phyloP scores from a whole-genome alignment of 1,139 yeast genomes.

The Yamadazyma spencermartinsiae region DNA sequence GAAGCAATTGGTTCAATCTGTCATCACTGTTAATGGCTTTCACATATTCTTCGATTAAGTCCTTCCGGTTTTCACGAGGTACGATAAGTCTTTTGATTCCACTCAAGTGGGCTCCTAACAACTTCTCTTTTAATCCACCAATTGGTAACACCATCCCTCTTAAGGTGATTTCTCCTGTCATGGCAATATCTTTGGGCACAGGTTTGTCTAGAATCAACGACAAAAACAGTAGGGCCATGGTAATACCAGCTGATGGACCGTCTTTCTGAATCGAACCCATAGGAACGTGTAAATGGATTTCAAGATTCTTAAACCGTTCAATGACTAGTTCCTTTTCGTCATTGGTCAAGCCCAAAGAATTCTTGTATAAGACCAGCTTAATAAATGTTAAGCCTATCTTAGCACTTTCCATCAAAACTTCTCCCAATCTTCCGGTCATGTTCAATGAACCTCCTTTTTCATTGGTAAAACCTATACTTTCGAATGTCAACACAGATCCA shows the following conservation, averaged over 20 bases:
- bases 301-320: conserved; percentile 51
- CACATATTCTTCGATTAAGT: conserved; percentile 61
- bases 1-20: conserved; percentile 34
- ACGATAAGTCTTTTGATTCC: conserved; percentile 59
- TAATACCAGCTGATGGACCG: conserved; percentile 93
- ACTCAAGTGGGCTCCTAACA: conserved; percentile 80
- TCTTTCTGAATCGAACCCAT: conserved; percentile 87
- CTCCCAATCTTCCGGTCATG: conserved; percentile 84
- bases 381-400: conserved; percentile 77
- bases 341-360: conserved; percentile 29
- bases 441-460: conserved; percentile 44
- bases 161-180: conserved; percentile 92
- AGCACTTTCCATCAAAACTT: conserved; percentile 79
- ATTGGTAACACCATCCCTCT: conserved; percentile 86
- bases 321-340: conserved; percentile 29
- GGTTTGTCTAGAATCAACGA: conserved; percentile 70
- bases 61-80: conserved; percentile 71
- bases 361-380: conserved; percentile 52
- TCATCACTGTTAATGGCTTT: conserved; percentile 34
- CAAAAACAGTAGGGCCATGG: conserved; percentile 79
- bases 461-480: conserved; percentile 60
- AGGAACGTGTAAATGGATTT: conserved; percentile 84
- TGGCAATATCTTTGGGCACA: conserved; percentile 70
- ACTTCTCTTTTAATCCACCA: conserved; percentile 85
- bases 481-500: conserved; percentile 81